A percentile compares a stretch with the other conserved stretches of the same genome.
phyloP scores from a whole-genome alignment of 139 green algal species.

The Tetradesmus obliquus region DNA sequence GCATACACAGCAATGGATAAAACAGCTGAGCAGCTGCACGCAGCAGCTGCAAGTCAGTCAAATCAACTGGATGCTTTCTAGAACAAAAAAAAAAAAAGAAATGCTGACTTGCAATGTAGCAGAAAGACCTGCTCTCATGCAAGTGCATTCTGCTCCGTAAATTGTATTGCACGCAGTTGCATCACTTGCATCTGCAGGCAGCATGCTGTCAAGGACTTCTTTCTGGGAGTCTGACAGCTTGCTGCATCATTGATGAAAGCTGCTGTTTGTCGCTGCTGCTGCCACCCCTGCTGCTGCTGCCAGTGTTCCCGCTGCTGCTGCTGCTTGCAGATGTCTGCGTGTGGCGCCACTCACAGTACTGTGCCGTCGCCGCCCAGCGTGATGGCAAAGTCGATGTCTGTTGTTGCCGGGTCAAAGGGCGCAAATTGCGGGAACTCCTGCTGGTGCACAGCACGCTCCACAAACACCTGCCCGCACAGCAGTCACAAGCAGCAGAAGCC shows the following conservation, averaged over 20 bases:
- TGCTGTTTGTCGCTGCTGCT: not conserved
- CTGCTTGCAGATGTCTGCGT: not conserved
- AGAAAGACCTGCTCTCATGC: too few species aligned
- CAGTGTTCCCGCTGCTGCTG: not conserved
- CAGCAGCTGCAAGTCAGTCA: not conserved
- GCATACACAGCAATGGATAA: not conserved
- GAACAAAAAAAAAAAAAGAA: too few species aligned
- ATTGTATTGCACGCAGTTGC: too few species aligned
- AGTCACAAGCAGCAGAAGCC: conserved; percentile 42
- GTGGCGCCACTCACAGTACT: conserved; percentile 64
- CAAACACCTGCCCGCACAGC: conserved; percentile 71
- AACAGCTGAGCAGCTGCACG: not conserved
- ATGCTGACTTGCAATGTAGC: too few species aligned
- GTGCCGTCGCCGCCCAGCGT: conserved; percentile 83
- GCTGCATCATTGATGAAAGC: not conserved
- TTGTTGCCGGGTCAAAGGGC: conserved; percentile 43
- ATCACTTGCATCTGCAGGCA: too few species aligned
- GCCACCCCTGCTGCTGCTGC: not conserved
- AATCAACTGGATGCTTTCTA: too few species aligned
- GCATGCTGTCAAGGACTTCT: too few species aligned
- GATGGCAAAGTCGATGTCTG: conserved; percentile 84
- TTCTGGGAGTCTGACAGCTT: not conserved
- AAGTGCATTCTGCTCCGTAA: too few species aligned
- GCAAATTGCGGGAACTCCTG: conserved; percentile 60
- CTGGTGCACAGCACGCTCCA: conserved; percentile 76